phyloP scores from a whole-genome alignment of 2,329 filamentous ascomycete genomes.

The Clonostachys solani region DNA sequence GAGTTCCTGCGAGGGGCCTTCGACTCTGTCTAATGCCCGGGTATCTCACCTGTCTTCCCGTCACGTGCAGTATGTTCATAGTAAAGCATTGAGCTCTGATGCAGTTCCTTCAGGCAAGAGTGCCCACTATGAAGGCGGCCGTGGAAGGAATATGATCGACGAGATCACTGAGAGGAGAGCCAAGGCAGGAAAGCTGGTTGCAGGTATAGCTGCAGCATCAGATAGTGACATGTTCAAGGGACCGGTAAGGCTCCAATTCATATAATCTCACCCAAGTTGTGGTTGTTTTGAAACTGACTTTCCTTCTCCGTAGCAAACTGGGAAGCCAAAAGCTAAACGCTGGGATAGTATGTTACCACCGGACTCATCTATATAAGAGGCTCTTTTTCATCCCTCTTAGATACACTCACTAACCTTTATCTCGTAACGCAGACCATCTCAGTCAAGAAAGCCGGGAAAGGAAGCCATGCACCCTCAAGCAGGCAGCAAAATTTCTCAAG shows the following conservation, averaged over 20 bases:
- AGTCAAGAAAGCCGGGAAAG: conserved; percentile 57
- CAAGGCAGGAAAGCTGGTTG: conserved; percentile 68
- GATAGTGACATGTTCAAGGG: conserved; percentile 83
- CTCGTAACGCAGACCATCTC: conserved; percentile 41
- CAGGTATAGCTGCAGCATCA: conserved; percentile 71
- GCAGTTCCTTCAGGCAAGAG: conserved; percentile 1
- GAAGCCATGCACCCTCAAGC: conserved; percentile 72
- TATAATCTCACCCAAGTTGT: background rate
- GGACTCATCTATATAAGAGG: background rate
- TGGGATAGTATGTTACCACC: conserved; percentile 70
- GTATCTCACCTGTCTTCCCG: too few relatives aligned
- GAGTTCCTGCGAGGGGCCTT: too few relatives aligned
- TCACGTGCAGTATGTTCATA: too few relatives aligned
- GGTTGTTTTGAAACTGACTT: background rate
- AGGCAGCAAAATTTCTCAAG: conserved; percentile 73
- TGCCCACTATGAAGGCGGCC: conserved; percentile 2
- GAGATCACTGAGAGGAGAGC: conserved; percentile 36
- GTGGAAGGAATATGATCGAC: background rate
- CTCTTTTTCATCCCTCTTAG: background rate
- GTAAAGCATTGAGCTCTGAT: background rate
- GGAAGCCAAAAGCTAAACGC: conserved; percentile 72
- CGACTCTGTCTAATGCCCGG: too few relatives aligned
- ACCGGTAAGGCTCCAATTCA: conserved; percentile 39
- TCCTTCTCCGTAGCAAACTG: background rate
- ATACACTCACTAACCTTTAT: background rate